Conservation (phyloP, 2,329 filamentous ascomycete genomes). For the Aspergillus candidus region DNA sequence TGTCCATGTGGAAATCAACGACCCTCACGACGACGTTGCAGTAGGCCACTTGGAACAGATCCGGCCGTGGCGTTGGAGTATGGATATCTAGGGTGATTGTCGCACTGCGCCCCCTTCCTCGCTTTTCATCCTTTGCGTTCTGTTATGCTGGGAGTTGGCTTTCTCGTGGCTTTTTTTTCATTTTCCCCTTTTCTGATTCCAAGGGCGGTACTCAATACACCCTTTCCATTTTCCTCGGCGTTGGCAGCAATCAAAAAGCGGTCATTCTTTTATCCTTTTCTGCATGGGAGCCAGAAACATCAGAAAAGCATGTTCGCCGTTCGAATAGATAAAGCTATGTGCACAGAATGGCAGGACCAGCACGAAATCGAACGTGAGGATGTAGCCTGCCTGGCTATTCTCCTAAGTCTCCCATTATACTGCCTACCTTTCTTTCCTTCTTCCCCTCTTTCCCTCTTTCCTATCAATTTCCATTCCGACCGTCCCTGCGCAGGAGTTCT, state of each 20-base stretch:
- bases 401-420: conserved; percentile 1
- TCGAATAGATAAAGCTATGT: background rate
- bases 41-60: conserved; percentile 29
- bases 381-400: too few species aligned
- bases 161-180: conserved; percentile 4
- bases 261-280: background rate
- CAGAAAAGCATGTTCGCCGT: too few species aligned
- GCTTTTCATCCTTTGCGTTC: background rate
- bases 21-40: conserved; percentile 24
- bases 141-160: too few species aligned
- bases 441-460: conserved; percentile 1
- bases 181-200: conserved; percentile 1
- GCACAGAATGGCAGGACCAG: background rate
- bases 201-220: background rate
- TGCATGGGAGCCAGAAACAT: too few species aligned
- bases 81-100: conserved; percentile 32
- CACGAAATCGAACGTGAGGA: too few species aligned
- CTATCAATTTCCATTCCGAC: conserved; percentile 13
- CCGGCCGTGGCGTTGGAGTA: conserved; percentile 40
- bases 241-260: conserved; percentile 11
- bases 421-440: conserved; percentile 7
- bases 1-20: conserved; percentile 33
- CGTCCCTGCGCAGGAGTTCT: too few species aligned
- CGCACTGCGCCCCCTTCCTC: background rate
- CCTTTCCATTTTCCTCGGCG: conserved; percentile 6